Base-by-base conservation (phyloP, 768 basidiomycete genomes). In the Panus rudis region DNA sequence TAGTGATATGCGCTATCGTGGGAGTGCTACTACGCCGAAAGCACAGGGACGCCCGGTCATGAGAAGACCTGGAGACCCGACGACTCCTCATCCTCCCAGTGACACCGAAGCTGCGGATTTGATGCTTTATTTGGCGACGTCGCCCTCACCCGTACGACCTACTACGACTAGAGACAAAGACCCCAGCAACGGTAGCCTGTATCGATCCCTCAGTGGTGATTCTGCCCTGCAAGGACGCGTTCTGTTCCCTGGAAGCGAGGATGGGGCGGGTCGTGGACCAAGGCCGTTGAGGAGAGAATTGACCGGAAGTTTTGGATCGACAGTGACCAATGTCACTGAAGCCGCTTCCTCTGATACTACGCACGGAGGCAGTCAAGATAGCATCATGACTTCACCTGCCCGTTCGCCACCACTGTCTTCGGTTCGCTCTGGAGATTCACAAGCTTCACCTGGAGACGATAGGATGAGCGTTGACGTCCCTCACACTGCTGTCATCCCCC, bases 61-160 rank as follows among this genome's bases (percentile, higher is more conserved):
- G 17, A 45, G 46, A 30, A 44, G 37, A 16, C 39, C 42, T 10
- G 52, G 46, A 1, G 50, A 43, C 35, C 44, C 47, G 16, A 50
- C 61, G 50, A 65, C 63, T 64, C 51, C 56, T 51, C 71, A 70
- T 47, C 76, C 66, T 5, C 73, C 77, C n/a, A 78, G 79, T 24
- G 85, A 87, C 58, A 81, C 78, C 48, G 89, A 91, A 55, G 89
- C 88, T 0, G 87, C 89, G n/a, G 85, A 87, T 56, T 63, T 90
- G 33, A 84, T 92, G 78, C 66, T 91, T 17, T 86, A 77, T 63
- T 74, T 92, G 39, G 88, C 89, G 31, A 89, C 87, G 5, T 89
- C 85, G 1, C 88, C 88, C 0, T 89, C 86, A 0, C 88, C 88
- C 7, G 84, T 71, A 16, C 78, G 86, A 30, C 73, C 75, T 17